These are phyloP conservation scores for Myxozyma geophila DNA, from an alignment of 805 yeast species.

Conservation along the genomic window DNA sequence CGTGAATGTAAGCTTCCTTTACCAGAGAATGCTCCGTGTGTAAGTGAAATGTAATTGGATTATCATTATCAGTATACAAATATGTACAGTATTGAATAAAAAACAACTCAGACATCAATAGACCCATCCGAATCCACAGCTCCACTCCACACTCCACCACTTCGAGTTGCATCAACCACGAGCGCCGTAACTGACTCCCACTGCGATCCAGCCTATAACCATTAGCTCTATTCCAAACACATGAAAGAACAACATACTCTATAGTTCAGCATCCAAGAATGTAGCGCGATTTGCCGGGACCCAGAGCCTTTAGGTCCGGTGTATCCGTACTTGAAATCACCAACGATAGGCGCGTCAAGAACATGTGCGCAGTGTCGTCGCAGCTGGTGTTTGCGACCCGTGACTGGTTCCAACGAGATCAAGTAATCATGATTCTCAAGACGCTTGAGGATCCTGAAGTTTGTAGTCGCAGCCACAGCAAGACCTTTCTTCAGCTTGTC, in stretches of 20 bases:
- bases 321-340: slow-evolving; percentile 25
- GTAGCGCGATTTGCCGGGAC: slow-evolving; percentile 27
- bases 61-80: too few relatives aligned
- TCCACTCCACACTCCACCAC: slow-evolving; percentile 8
- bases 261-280: slow-evolving; percentile 26
- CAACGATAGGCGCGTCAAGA: slow-evolving; percentile 32
- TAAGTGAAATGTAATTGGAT: too few relatives aligned
- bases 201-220: slow-evolving; percentile 4
- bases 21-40: too few relatives aligned
- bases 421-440: slow-evolving; percentile 4
- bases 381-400: slow-evolving; percentile 35
- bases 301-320: background rate
- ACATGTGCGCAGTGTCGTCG: slow-evolving; percentile 32
- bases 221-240: background rate
- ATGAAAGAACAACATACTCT: slow-evolving; percentile 4
- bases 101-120: too few relatives aligned
- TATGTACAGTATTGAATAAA: too few relatives aligned
- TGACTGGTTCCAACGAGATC: slow-evolving; percentile 25
- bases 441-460: slow-evolving; percentile 10
- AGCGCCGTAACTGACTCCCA: slow-evolving; percentile 20
- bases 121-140: background rate
- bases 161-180: background rate
- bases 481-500: background rate
- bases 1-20: too few relatives aligned
- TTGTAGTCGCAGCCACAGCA: slow-evolving; percentile 9